Conservation (phyloP, 176 grass and related monocot species). For the maize (Zea mays) region Zm-B73-REFERENCE-NAM-5.0 NC_050100.1:10143501-10144000, state of each 20-base stretch:
- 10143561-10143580: constrained; percentile 85
- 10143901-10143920: constrained; percentile 83
- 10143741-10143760: constrained; percentile 98
- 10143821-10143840: too few species aligned
- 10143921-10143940: constrained; percentile 86
- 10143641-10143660: constrained; percentile 66
- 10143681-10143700: background rate
- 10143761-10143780: constrained; percentile 95
- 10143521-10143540: constrained; percentile 88
- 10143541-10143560: constrained; percentile 93
- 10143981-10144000: constrained; percentile 89
- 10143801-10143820: constrained; percentile 79
- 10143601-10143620: constrained; percentile 95
- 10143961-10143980: constrained; percentile 95
- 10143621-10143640: constrained; percentile 98
- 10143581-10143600: constrained; percentile 90
- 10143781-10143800: constrained; percentile 91
- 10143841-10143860: constrained; percentile 14
- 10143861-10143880: constrained; percentile 11
- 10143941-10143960: constrained; percentile 78
- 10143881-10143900: background rate
- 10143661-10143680: constrained; percentile 15
- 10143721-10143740: constrained; percentile 30
- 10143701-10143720: background rate
- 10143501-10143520: background rate